Conservation (phyloP, 345 rosid species). For the Clarkia xantiana region DNA sequence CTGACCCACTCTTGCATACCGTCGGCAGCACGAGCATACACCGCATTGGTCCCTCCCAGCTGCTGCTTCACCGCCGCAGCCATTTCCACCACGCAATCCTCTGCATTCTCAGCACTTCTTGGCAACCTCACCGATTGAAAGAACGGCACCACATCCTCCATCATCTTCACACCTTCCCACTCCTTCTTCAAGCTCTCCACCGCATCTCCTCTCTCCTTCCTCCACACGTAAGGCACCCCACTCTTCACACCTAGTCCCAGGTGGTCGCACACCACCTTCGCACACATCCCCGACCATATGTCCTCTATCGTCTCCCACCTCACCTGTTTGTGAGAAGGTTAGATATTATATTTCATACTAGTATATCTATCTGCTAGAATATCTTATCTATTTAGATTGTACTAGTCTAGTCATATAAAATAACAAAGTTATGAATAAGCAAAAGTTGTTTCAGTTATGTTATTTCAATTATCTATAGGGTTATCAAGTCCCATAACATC, state of each 20-base stretch:
- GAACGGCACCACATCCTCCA: slow-evolving; percentile 83
- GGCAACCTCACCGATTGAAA: slow-evolving; percentile 58
- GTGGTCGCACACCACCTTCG: slow-evolving; percentile 68
- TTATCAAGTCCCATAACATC: too few species aligned
- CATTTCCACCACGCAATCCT: slow-evolving; percentile 58
- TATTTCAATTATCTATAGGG: too few species aligned
- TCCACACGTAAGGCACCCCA: slow-evolving; percentile 83
- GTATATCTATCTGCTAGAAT: too few species aligned
- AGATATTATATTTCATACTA: too few species aligned
- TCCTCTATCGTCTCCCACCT: slow-evolving; percentile 98
- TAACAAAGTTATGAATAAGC: too few species aligned
- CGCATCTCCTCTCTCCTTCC: slow-evolving; percentile 71
- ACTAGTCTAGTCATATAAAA: too few species aligned
- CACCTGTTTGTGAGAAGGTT: too few species aligned
- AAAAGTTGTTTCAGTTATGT: too few species aligned
- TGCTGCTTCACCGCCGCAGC: slow-evolving; percentile 50
- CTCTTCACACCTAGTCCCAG: slow-evolving; percentile 73
- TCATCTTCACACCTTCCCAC: slow-evolving; percentile 92
- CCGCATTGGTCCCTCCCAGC: slow-evolving; percentile 42
- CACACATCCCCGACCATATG: slow-evolving; percentile 89
- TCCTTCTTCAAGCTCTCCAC: slow-evolving; percentile 79
- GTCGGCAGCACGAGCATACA: slow-evolving; percentile 56
- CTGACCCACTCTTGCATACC: slow-evolving; percentile 65
- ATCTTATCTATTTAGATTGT: too few species aligned
- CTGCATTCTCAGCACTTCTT: slow-evolving; percentile 34